A percentile compares a stretch with the other conserved stretches of the same genome.
phyloP scores from a whole-genome alignment of 1,139 yeast genomes.

The Lodderomyces pseudojiufengensis region DNA sequence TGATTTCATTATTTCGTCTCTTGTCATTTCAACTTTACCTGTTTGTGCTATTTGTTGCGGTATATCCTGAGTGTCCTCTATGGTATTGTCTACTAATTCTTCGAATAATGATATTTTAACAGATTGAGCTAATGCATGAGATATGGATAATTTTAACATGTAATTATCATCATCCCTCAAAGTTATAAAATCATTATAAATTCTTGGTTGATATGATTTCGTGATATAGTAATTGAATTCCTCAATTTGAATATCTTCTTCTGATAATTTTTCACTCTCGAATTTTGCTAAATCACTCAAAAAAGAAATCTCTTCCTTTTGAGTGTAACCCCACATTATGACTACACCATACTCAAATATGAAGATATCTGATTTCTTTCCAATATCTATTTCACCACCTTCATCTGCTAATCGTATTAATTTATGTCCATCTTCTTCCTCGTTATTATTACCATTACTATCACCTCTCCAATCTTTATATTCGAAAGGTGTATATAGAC shows the following conservation, averaged over 20 bases:
- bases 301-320: constrained; percentile 79
- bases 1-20: constrained; percentile 93
- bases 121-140: constrained; percentile 89
- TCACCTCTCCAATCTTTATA: constrained; percentile 73
- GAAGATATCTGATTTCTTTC: constrained; percentile 74
- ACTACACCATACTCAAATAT: constrained; percentile 93
- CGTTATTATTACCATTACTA: constrained; percentile 17
- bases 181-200: constrained; percentile 91
- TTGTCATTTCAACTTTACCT: constrained; percentile 91
- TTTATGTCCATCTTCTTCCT: constrained; percentile 30
- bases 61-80: constrained; percentile 93
- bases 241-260: constrained; percentile 88
- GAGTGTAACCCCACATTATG: constrained; percentile 91
- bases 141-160: constrained; percentile 82
- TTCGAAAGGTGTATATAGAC: constrained; percentile 86
- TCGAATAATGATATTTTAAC: constrained; percentile 93
- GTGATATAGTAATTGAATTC: constrained; percentile 94
- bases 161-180: constrained; percentile 86
- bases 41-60: constrained; percentile 94
- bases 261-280: constrained; percentile 85
- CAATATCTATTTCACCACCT: constrained; percentile 90
- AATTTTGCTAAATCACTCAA: constrained; percentile 79
- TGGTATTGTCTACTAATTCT: constrained; percentile 91
- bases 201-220: constrained; percentile 88
- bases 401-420: constrained; percentile 80